Evolutionary conservation across 1,139 yeast species (phyloP).

Genomic region (Suhomyces panamericanus): DNA sequence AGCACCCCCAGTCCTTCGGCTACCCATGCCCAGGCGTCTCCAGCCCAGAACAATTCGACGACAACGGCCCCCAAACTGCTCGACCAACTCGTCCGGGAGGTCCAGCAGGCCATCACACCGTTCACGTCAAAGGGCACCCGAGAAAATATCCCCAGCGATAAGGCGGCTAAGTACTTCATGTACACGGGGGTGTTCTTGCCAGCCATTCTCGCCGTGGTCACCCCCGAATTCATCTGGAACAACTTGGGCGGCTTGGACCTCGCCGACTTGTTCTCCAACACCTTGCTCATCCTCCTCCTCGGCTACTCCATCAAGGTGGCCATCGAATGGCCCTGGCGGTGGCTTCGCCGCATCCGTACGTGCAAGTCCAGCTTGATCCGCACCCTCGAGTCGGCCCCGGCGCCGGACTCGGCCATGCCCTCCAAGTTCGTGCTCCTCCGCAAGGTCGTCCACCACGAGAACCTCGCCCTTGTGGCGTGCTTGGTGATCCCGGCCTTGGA

Average conservation of each 20-base stretch:
- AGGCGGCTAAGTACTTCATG: conserved; percentile 14
- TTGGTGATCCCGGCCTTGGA: conserved; percentile 27
- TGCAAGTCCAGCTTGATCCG: conserved; percentile 19
- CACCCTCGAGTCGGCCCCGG: neutral
- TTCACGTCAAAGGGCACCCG: conserved; percentile 5
- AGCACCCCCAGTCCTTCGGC: neutral
- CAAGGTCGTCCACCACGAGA: conserved; percentile 23
- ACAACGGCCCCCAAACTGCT: neutral
- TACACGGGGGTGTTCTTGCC: conserved; percentile 15
- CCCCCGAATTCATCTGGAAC: conserved; percentile 15
- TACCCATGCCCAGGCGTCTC: neutral
- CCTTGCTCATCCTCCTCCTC: conserved; percentile 28
- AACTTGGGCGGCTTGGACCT: conserved; percentile 11
- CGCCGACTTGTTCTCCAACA: conserved; percentile 29
- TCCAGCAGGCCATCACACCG: conserved; percentile 11
- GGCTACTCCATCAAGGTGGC: conserved; percentile 30
- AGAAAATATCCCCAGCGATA: conserved; percentile 7
- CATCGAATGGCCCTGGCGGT: conserved; percentile 41
- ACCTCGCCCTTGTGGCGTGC: conserved; percentile 26
- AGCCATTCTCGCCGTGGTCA: conserved; percentile 13
- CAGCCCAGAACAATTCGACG: neutral
- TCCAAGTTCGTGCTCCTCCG: conserved; percentile 15
- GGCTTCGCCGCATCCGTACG: conserved; percentile 29
- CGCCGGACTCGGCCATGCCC: conserved; percentile 1
- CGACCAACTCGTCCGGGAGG: conserved; percentile 8